Base-by-base conservation (phyloP, 176 grass and related monocot genomes). In the sorghum (Sorghum bicolor) region DNA sequence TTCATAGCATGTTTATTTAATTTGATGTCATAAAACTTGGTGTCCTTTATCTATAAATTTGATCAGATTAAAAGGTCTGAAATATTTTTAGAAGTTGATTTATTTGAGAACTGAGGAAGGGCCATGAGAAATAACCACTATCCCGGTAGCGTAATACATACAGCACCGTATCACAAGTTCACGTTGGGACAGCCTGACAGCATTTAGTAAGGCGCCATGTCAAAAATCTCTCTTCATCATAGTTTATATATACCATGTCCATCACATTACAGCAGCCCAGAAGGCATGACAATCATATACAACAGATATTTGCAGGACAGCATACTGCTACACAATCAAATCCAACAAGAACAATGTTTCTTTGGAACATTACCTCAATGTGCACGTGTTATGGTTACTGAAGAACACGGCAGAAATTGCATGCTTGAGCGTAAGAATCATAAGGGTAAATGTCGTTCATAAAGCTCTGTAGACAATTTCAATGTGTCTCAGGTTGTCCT, bases 401-500 rank as follows among this genome's bases (percentile, higher is more conserved):
- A 63, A 22, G 63, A 52, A 2, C 6, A 60, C 13, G 45, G 4
- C 20, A 80, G 20, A 43, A 31, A 60, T n/a, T 75, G 69, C 34
- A 64, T 0, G n/a, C 11, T 65, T 15, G 52, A 10, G 2, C 48
- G 6, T 60, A 22, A 61, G 10, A 33, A 26, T 48, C 36, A 66
- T 34, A 20, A 58, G 28, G 33, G 72, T 62, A 10, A 48, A 25
- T 8, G 8, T 26, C 32, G 5, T 77, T 89, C 78, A 80, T 45
- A 36, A 70, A 45, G 45, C 15, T 53, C 13, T 52, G 34, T 84
- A 87, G 2, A 80, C 1, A 79, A 91, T 87, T 40, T 87, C 80
- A 31, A 87, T 60, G 58, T 29, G 40, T 14, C 63, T n/a, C 3
- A 64, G 28, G 10, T 41, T 70, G 20, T 25, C 32, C 13, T 71